Percentiles rank a stretch among this genome's conserved stretches.
Conservation (phyloP, 2,329 filamentous ascomycete species). For the Nigrospora osmanthi region DNA sequence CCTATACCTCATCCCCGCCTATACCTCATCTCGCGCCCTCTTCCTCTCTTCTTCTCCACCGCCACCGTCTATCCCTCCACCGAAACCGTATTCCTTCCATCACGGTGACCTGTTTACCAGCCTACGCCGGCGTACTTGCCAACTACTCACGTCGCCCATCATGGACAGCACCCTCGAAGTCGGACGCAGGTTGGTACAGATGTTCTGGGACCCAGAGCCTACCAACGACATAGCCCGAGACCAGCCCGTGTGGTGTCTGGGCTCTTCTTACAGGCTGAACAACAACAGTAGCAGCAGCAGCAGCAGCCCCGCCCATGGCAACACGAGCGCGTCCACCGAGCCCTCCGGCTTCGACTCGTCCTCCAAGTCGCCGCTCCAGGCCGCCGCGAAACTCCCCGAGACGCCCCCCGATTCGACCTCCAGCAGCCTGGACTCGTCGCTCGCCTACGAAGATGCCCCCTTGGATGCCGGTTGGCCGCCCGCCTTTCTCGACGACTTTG, state of each 20-base stretch:
- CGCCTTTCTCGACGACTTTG: conserved; percentile 84
- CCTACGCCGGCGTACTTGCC: too few species aligned
- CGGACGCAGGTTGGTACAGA: conserved; percentile 75
- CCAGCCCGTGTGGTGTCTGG: conserved; percentile 78
- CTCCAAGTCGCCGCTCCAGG: conserved; percentile 6
- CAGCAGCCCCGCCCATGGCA: background rate
- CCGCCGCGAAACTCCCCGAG: conserved; percentile 25
- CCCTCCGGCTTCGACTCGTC: background rate
- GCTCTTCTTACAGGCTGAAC: conserved; percentile 41
- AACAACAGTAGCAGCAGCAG: conserved; percentile 4
- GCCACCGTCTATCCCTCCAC: too few species aligned
- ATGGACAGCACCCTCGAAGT: conserved; percentile 55
- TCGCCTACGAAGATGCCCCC: conserved; percentile 37
- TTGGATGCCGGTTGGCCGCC: conserved; percentile 66
- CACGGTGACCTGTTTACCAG: too few species aligned
- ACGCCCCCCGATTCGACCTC: conserved; percentile 41
- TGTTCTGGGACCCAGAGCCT: conserved; percentile 87
- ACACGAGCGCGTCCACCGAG: background rate
- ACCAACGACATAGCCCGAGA: conserved; percentile 64
- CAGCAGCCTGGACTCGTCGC: conserved; percentile 43
- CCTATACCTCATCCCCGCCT: too few species aligned
- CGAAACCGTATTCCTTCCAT: too few species aligned
- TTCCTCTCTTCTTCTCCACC: too few species aligned
- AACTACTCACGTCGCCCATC: background rate
- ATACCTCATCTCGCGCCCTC: too few species aligned